phyloP scores from a whole-genome alignment of 495 filamentous ascomycete species.

The Lasiosphaeriaceae sp. region DNA sequence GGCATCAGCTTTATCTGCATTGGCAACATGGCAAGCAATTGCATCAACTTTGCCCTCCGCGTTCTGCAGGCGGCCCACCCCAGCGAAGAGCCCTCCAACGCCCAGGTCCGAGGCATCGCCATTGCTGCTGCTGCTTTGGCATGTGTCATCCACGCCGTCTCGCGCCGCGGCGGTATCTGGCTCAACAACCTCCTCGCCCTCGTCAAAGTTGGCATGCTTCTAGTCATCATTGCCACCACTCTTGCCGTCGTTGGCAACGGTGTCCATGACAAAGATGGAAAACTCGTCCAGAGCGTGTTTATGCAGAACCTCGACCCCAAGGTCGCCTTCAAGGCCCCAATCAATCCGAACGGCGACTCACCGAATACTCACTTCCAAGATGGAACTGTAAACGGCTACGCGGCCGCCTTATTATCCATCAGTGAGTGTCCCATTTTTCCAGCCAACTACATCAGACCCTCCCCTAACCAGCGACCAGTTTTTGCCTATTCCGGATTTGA shows the following conservation, averaged over 20 bases:
- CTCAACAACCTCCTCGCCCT: slow-evolving; percentile 48
- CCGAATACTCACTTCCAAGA: slow-evolving; percentile 27
- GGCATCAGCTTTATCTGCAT: slow-evolving; percentile 45
- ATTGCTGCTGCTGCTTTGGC: slow-evolving; percentile 30
- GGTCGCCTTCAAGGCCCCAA: neutral
- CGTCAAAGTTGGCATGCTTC: slow-evolving; percentile 43
- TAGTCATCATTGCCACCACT: slow-evolving; percentile 17
- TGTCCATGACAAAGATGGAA: slow-evolving; percentile 1
- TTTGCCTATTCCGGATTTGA: slow-evolving; percentile 40
- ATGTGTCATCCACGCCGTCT: slow-evolving; percentile 43
- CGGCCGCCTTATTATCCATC: slow-evolving; percentile 30
- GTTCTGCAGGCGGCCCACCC: slow-evolving; percentile 27
- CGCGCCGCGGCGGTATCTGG: slow-evolving; percentile 44
- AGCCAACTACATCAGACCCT: neutral
- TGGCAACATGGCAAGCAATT: slow-evolving; percentile 49
- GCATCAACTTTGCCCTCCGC: slow-evolving; percentile 38
- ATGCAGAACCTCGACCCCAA: slow-evolving; percentile 1
- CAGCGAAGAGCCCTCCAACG: slow-evolving; percentile 14
- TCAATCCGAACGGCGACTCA: neutral
- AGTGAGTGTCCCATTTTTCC: neutral
- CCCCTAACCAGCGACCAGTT: slow-evolving; percentile 6
- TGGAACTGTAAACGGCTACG: slow-evolving; percentile 25
- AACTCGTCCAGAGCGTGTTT: neutral
- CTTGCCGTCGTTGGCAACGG: slow-evolving; percentile 1
- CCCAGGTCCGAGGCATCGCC: slow-evolving; percentile 39